Percentiles rank a stretch among this genome's conserved stretches.
These are phyloP conservation scores for Zarea fungicola DNA, from an alignment of 2,329 filamentous ascomycete species.

Conservation along the genomic window DNA sequence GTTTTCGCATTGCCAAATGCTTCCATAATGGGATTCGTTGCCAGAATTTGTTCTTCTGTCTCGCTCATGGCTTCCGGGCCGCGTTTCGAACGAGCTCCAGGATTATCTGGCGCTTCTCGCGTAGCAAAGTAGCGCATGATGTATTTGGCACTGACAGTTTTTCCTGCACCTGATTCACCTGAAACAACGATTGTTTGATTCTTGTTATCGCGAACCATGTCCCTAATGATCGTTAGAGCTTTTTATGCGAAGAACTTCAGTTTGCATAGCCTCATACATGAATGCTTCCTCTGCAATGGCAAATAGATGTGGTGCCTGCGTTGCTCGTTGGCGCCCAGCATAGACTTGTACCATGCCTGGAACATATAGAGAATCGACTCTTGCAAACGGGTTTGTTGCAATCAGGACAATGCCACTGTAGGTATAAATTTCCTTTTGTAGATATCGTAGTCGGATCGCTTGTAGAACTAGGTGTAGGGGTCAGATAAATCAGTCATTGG, in stretches of 20 bases:
- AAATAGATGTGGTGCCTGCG: conserved; percentile 95
- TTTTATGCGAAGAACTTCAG: not conserved
- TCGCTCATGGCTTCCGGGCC: conserved; percentile 85
- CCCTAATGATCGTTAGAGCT: conserved; percentile 51
- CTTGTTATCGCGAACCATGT: conserved; percentile 92
- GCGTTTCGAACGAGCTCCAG: conserved; percentile 68
- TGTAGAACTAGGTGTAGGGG: conserved; percentile 65
- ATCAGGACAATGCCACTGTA: conserved; percentile 99
- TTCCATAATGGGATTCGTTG: conserved; percentile 99
- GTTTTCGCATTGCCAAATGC: conserved; percentile 99
- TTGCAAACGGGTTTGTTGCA: conserved; percentile 94
- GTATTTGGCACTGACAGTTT: conserved; percentile 99
- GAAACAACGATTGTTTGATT: conserved; percentile 99
- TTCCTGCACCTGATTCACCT: conserved; percentile 95
- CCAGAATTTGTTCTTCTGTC: conserved; percentile 96
- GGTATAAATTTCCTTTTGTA: conserved; percentile 99
- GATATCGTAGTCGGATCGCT: conserved; percentile 93
- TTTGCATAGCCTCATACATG: conserved; percentile 56
- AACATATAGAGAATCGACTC: conserved; percentile 96
- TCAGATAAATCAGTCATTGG: conserved; percentile 19
- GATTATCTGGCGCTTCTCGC: conserved; percentile 85
- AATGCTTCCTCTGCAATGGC: conserved; percentile 98
- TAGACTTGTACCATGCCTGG: conserved; percentile 99
- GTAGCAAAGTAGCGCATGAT: conserved; percentile 99
- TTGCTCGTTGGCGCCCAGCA: conserved; percentile 91